These are phyloP conservation scores for Fraxinus sp. DNA, from an alignment of 305 asterid species.

Conservation along the genomic window DNA sequence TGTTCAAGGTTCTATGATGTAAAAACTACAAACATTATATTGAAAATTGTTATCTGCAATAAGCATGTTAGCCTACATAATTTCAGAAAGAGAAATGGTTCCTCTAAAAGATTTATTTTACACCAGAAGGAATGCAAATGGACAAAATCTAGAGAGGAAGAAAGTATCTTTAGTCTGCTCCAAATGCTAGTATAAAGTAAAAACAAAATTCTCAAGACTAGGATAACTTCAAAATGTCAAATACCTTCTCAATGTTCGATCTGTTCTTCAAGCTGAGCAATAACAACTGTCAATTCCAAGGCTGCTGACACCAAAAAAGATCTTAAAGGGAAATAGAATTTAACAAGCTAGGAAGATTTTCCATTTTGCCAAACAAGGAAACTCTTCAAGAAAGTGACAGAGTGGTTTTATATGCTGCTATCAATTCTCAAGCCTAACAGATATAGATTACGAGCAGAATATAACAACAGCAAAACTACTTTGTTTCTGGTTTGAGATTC, in stretches of 20 bases:
- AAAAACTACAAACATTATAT: neutral
- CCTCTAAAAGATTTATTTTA: neutral
- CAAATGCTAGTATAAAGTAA: neutral
- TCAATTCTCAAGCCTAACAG: neutral
- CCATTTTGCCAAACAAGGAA: slow-evolving; percentile 12
- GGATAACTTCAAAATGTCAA: neutral
- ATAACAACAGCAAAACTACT: slow-evolving; percentile 18
- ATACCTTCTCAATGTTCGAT: slow-evolving; percentile 5
- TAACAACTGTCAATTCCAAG: neutral
- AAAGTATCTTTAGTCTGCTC: neutral
- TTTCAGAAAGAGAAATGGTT: neutral
- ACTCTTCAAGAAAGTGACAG: slow-evolving; percentile 8
- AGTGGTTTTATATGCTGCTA: slow-evolving; percentile 13
- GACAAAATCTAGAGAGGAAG: neutral
- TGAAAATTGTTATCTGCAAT: neutral
- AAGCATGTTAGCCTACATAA: neutral
- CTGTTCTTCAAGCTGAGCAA: slow-evolving; percentile 6
- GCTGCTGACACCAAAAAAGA: neutral
- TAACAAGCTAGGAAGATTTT: neutral
- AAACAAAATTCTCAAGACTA: neutral
- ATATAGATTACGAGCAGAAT: slow-evolving; percentile 15
- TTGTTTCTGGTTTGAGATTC: neutral
- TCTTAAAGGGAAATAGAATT: slow-evolving; percentile 9
- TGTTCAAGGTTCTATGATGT: neutral
- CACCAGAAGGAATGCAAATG: neutral